Base-by-base conservation (phyloP, 768 basidiomycete species). In the Amanita rubescens region DNA sequence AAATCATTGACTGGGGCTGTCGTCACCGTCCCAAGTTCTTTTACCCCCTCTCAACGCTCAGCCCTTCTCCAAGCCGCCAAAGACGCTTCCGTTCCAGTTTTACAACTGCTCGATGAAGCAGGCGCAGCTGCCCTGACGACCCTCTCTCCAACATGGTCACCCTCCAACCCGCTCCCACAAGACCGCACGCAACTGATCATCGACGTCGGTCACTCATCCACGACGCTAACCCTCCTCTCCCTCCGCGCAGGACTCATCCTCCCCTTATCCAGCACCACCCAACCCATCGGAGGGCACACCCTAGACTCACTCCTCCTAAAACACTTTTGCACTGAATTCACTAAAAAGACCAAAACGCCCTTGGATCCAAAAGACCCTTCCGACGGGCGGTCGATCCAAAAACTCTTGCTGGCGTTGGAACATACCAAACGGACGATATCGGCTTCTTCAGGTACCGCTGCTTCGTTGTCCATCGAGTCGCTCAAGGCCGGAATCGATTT, bases 261-360 rank as follows among this genome's bases (percentile, higher is more conserved):
- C 62, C 68, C 80, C 50, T 70, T 93, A 25, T 80, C 80, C 17
- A 3, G 74, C 79, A 0, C 71, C 76, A 6, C 68, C 73, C n/a
- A 69, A 70, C 32, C 65, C 75, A 65, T 86, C 42, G 83, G 85
- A 5, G 89, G 85, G 0, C 79, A 87, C 58, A 76, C 79, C 55
- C 82, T 94, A 62, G 90, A 93, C 69, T 80, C 82, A 55, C 80
- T 84, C 63, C 77, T 97, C 38, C 82, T 96, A 71, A 85, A 87
- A 56, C 90, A 89, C 75, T 96, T 99, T 67, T 84, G 89, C 50
- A 84, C 92, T 65, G 95, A 99, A 58, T 99, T 99, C 69, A 90
- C 89, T 47, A 98, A 97, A 72, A 99, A 96, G 74, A 94, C 87
- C 15, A 92, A 90, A 68, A 79, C 79, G 20, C 71, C 84, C 0